Evolutionary conservation across 2,329 filamentous ascomycete genomes (phyloP), one percentile per base, ranked within the genome.

Genomic region (Hawksworthiomyces lignivorus): DNA sequence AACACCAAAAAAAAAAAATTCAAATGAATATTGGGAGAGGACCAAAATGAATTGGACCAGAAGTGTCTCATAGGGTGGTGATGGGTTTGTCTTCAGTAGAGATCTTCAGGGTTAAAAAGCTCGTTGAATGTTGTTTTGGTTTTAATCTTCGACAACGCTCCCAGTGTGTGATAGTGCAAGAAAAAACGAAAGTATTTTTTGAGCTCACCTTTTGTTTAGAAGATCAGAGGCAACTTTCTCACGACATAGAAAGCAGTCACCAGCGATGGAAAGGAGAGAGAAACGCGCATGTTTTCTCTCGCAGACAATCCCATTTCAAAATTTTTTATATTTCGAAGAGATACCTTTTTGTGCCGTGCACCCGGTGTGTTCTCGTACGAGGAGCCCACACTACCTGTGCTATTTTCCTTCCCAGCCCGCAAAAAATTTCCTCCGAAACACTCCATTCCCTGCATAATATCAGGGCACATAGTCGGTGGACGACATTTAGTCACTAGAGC

Each of bases 81-180:
- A 72, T 73, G 65, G 69, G 59, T 66, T 63, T n/a, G n/a, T 77
- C 73, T 75, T 77, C 70, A 77, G 69, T 51, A 76, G 70, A 52
- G 41, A 56, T 55, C 63, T 67, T 75, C 74, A 78, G 75, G 73
- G 73, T 80, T 79, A 79, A 80, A 80, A 80, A 80, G 75, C 75
- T 78, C 74, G 72, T 75, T 45, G 44, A 37, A 45, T 60, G 34
- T 61, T 54, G 56, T 58, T 62, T 64, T 67, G 20, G 37, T 58
- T 69, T 63, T 70, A 75, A 77, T 77, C 75, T 72, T 78, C 50
- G 70, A 65, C 56, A 41, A 10, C 30, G 20, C 30, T 15, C 22
- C 31, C 17, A 24, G 31, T 32, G 36, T 20, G 65, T 49, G 48
- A 12, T 29, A 39, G 48, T 46, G 17, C 42, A 47, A 49, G 46